Evolutionary conservation across 1,284 basidiomycete genomes (phyloP), one percentile per base, ranked within the genome.

Genomic region (Ceratobasidium papillatum): DNA sequence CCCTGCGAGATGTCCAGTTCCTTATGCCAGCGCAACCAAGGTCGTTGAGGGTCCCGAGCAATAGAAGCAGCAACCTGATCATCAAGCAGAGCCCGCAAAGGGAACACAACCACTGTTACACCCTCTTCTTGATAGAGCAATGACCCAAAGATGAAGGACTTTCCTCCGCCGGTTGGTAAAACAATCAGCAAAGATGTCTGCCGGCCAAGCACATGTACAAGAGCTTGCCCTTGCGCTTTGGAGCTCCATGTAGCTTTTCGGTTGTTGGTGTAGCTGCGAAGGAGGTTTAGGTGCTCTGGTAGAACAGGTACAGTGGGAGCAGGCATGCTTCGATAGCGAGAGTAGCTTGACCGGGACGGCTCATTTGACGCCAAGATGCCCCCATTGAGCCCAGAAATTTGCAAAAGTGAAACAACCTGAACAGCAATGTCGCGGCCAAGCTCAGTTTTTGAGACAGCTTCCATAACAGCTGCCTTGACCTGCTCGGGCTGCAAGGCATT

Each of bases 51-150:
- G 17, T 61, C 34, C 1, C 38, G 30, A 7, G 9, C 8, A 17
- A 8, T 27, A 22, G 49, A 32, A 1, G 65, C 34, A 2, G n/a
- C 19, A 3, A n/a, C 3, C 19, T 68, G 65, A 25, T 68, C 51
- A 7, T 22, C 3, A 2, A 56, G 3, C 2, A 68, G 8, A 1
- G 65, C 51, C 4, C 32, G 49, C 19, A 68, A 22, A 22, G 65
- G 65, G 27, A 68, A 68, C 2, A 68, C 36, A 1, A 68, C 65
- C 2, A 68, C 32, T 5, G 65, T 68, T 1, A 68, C 12, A 25
- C 65, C 65, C 0, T 1, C 2, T 36, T 68, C 65, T 0, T 4
- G 25, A 41, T 54, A 54, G 0, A 19, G 65, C 2, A 68, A 9
- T 1, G 49, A 19, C 4, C 30, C 51, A 43, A 68, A 68, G 12